Conservation (phyloP, 1,284 basidiomycete genomes). For the Bjerkandera adusta region DNA sequence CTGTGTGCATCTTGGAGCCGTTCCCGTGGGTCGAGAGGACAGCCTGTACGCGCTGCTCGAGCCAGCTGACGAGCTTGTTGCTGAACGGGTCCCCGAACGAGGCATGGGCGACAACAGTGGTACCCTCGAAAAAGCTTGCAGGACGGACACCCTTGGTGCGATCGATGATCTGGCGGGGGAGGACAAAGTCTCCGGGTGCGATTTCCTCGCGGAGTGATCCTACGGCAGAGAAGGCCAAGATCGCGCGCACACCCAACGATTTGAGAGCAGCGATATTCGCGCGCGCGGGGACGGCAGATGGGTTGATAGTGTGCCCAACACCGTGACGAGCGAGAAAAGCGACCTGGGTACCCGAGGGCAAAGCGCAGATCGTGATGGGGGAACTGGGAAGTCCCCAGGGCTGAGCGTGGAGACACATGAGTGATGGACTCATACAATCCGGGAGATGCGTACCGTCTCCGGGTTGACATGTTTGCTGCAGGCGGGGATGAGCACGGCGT, state of each 20-base stretch:
- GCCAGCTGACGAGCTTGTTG: slow-evolving; percentile 62
- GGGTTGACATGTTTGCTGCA: slow-evolving; percentile 59
- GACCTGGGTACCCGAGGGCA: slow-evolving; percentile 75
- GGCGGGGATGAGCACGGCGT: neutral
- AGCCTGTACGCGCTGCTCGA: slow-evolving; percentile 63
- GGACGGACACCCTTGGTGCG: slow-evolving; percentile 91
- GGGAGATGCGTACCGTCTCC: slow-evolving; percentile 51
- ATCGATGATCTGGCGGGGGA: slow-evolving; percentile 95
- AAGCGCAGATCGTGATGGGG: slow-evolving; percentile 84
- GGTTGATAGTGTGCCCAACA: slow-evolving; percentile 67
- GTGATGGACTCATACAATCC: neutral
- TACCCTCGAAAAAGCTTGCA: slow-evolving; percentile 84
- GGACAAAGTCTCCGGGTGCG: slow-evolving; percentile 84
- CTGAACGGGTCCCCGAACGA: slow-evolving; percentile 92
- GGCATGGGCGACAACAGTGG: slow-evolving; percentile 86
- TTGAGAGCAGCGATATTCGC: slow-evolving; percentile 98
- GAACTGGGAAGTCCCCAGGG: slow-evolving; percentile 95
- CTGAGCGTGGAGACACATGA: slow-evolving; percentile 36
- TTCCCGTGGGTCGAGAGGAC: slow-evolving; percentile 55
- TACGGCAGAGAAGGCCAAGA: slow-evolving; percentile 95
- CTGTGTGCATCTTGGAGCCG: slow-evolving; percentile 59
- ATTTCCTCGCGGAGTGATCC: slow-evolving; percentile 97
- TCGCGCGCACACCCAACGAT: slow-evolving; percentile 83
- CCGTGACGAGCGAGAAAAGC: slow-evolving; percentile 96
- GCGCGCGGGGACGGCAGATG: slow-evolving; percentile 77